Evolutionary conservation across 176 grass and related monocot genomes (phyloP).

Genomic region (Carex kokanica): DNA sequence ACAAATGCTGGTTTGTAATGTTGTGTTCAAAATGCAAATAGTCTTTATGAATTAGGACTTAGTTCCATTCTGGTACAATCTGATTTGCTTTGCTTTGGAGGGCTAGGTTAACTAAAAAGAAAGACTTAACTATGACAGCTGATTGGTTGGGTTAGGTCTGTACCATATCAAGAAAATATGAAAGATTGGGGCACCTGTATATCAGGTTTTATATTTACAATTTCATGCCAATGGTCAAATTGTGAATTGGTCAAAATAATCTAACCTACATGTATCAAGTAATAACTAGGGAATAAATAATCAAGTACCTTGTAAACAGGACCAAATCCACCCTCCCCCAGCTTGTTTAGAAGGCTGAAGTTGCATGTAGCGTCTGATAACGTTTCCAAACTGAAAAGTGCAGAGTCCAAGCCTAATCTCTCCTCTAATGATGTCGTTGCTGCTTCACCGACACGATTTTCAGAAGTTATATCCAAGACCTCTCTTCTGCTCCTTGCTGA

Average conservation of each 20-base stretch:
- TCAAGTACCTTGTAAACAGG: constrained; percentile 43
- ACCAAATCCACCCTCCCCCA: constrained; percentile 47
- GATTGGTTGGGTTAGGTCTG: too few species aligned
- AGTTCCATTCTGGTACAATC: too few species aligned
- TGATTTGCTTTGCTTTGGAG: too few species aligned
- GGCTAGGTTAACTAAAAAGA: too few species aligned
- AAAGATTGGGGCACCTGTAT: background rate
- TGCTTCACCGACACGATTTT: constrained; percentile 7
- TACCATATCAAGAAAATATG: background rate
- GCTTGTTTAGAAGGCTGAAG: constrained; percentile 37
- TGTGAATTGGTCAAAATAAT: background rate
- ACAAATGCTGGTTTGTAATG: too few species aligned
- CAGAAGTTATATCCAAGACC: background rate
- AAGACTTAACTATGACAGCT: too few species aligned
- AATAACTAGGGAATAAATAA: background rate
- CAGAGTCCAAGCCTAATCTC: constrained; percentile 21
- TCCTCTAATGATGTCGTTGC: background rate
- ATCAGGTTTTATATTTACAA: background rate
- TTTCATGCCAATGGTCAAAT: background rate
- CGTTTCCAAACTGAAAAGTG: constrained; percentile 37
- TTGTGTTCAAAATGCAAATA: too few species aligned
- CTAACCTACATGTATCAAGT: background rate
- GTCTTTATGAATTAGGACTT: too few species aligned
- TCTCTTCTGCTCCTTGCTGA: background rate
- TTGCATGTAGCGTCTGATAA: constrained; percentile 39